Base-by-base conservation (phyloP, 2,329 filamentous ascomycete species). In the Botryotinia convoluta region DNA sequence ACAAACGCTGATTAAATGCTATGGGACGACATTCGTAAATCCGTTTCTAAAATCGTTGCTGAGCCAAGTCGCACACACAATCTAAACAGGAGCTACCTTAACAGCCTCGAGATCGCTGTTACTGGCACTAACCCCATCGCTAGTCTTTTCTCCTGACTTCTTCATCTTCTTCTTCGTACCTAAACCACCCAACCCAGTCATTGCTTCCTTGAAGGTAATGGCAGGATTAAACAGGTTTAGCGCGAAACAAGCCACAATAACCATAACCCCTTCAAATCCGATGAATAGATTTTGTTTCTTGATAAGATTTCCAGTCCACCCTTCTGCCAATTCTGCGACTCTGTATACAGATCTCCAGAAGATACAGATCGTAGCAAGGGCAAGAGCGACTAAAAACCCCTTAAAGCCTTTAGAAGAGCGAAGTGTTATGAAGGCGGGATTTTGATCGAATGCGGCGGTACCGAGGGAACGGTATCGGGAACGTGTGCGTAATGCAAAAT, bases 271-370 rank as follows among this genome's bases (percentile, higher is more conserved):
- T 72, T 78, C 77, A 64, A 78, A 78, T 6, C 76, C 86, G n/a
- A 78, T 75, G 44, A 78, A 78, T 4, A 78, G 48, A 72, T 75
- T 75, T 67, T 78, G 77, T 18, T 74, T 64, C 35, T 51, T 71
- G 20, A 78, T 78, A 42, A 78, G 64, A 69, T 70, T 39, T 7
- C 77, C 77, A 5, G 79, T 81, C 87, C 89, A 93, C 2, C 77
- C 76, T 39, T 78, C 74, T 51, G 48, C 70, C 59, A 91, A 79
- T 81, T 91, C 89, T 0, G 85, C 86, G 35, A 89, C 86, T 69
- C 89, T 84, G 78, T 88, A 91, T 42, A 87, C 84, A 62, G 84
- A 87, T 37, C 89, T 82, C 54, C 87, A 85, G 74, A 90, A 86
- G 75, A 91, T 87, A 69, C 83, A 85, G 1, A 89, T 73, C 12